Evolutionary conservation across 2,329 filamentous ascomycete genomes (phyloP).

Genomic region (Fusarium tjaetaba): DNA sequence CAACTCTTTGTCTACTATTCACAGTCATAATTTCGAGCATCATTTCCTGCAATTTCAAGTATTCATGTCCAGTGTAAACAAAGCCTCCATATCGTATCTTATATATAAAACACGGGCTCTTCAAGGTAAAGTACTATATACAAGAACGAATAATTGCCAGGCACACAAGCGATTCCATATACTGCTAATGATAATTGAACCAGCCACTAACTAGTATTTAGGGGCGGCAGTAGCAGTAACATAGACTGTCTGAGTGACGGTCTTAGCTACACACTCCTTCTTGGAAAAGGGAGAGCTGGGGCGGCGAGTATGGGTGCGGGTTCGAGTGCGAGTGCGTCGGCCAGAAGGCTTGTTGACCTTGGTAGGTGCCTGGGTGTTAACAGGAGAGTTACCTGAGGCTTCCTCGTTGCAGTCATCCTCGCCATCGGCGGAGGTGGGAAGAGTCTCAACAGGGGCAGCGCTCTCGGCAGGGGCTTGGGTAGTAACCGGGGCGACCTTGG

Average conservation of each 20-base stretch:
- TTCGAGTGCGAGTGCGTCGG: conserved; percentile 14
- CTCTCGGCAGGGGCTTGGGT: not conserved
- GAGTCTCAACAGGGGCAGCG: not conserved
- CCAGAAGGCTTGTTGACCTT: conserved; percentile 21
- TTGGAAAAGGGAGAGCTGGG: conserved; percentile 6
- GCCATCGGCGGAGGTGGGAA: not conserved
- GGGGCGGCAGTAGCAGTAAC: conserved; percentile 34
- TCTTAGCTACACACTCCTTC: conserved; percentile 27
- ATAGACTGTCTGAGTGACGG: conserved; percentile 38
- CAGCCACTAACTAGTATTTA: conserved; percentile 18
- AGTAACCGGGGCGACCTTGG: not conserved
- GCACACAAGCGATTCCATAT: not conserved
- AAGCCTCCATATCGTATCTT: not conserved
- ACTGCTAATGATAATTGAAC: not conserved
- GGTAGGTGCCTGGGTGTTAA: not conserved
- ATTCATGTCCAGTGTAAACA: not conserved
- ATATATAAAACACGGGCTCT: not conserved
- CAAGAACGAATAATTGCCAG: conserved; percentile 6
- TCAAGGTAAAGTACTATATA: conserved; percentile 16
- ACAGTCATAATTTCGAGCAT: not conserved
- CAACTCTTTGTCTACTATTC: not conserved
- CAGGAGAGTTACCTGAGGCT: not conserved
- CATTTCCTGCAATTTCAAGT: not conserved
- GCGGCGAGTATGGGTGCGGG: conserved; percentile 14
- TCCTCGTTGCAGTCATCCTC: conserved; percentile 21